Evolutionary conservation across 352 stramenopile species (phyloP), one percentile per base, ranked within the genome.

Genomic region (Globisporangium apiculatum): DNA sequence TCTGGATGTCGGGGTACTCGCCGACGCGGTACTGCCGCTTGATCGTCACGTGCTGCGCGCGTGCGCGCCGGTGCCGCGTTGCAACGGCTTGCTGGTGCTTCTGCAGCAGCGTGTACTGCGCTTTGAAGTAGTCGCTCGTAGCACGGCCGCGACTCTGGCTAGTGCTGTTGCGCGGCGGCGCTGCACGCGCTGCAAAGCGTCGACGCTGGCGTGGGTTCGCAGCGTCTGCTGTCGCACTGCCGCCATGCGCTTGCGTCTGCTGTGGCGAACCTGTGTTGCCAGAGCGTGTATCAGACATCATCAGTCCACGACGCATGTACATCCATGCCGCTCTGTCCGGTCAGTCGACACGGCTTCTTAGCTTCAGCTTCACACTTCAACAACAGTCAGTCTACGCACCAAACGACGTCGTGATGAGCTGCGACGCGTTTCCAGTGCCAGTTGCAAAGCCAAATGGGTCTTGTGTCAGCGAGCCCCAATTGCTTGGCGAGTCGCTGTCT

Each of bases 1-100:
- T 91, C 48, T 91, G 72, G 60, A 94, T 94, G 48, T 94, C 84
- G 24, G 84, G 83, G 58, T 80, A 87, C 17, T 91, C 78, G 1
- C 84, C 84, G 10, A 71, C 54, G 5, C 84, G 71, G 48, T 94
- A 94, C 31, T 70, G 80, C n/a, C 84, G 65, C 52, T 75, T 77
- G 41, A 94, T 84, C 3, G 67, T 67, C 3, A 94, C 81, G 43
- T 79, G 64, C 49, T 83, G 67, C 15, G 76, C 67, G 3, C 77
- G 71, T 45, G 79, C 68, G 17, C 69, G 76, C 14, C 67, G 65
- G 54, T 85, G 72, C 15, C 72, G 69, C 53, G 71, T 86, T 10
- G 65, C 38, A n/a, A 68, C 64, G 14, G 80, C 82, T 66, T 82
- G 74, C 59, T 86, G 55, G 7, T 71, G 68, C 38, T 78, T 87